Base-by-base conservation (phyloP, 371 early-diverging fungal species). In the Coemansia sp. region DNA sequence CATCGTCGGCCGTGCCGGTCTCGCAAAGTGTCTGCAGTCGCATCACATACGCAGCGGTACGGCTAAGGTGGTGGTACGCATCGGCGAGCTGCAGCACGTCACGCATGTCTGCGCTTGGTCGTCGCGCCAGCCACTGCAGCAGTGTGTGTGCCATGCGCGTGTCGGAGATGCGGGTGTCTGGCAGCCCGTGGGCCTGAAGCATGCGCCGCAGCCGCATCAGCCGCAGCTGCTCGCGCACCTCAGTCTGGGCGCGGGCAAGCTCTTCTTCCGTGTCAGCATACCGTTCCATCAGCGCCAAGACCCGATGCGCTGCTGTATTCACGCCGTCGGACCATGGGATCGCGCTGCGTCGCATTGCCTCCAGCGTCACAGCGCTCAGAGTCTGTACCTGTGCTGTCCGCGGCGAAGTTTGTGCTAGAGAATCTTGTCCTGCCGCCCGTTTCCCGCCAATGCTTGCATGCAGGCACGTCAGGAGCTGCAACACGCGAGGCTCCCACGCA, bases 1-100 rank as follows among this genome's bases (percentile, higher is more conserved):
- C 58, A 4, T n/a, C 43, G 14, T 58, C 57, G 2, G 64, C 40
- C 11, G 42, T 55, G 29, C 81, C 64, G 6, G 53, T 46, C 46
- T 76, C 69, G 52, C 75, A 72, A 52, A 86, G 69, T 14, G 59
- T 64, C 47, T 71, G 68, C 14, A 80, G 39, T 0, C 87, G 80
- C 24, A 78, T 67, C 5, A 76, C 64, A 40, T 81, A 85, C 5
- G 84, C 84, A 4, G 81, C 78, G 9, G 71, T 56, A 39, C 75
- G 77, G 44, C 63, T 64, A 18, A 87, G 66, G 32, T 81, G 79
- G 46, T 81, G 81, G 67, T 86, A 87, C 2, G 81, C 84, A n/a
- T 76, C 69, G 34, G 85, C 83, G 9, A 86, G 66, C 74, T 80
- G 81, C 62, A 86, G 55, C 36, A 77, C 86, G 59, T 86, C 87